Evolutionary conservation across 1,139 yeast species (phyloP).

Genomic region (Sugiyamaella pinicola): DNA sequence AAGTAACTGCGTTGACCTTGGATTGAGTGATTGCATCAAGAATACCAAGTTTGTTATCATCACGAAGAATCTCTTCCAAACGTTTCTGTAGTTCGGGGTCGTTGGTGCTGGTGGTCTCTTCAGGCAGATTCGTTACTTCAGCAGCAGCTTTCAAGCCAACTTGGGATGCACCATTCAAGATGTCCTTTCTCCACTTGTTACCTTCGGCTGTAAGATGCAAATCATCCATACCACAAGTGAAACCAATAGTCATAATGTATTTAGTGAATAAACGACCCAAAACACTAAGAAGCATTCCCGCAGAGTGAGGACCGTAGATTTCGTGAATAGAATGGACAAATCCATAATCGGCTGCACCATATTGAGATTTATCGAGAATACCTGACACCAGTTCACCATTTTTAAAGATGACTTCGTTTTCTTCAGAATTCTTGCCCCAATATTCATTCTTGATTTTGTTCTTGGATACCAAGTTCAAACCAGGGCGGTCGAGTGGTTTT

Average conservation of each 20-base stretch:
- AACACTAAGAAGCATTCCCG: slow-evolving; percentile 87
- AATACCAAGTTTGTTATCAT: slow-evolving; percentile 87
- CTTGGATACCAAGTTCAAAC: slow-evolving; percentile 77
- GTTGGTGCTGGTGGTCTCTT: slow-evolving; percentile 52
- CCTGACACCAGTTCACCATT: slow-evolving; percentile 90
- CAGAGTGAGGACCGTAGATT: slow-evolving; percentile 87
- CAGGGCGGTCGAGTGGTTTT: slow-evolving; percentile 85
- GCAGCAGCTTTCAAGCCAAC: slow-evolving; percentile 91
- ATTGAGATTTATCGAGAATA: slow-evolving; percentile 95
- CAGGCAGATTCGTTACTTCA: slow-evolving; percentile 85
- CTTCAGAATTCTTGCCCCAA: slow-evolving; percentile 85
- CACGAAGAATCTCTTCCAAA: slow-evolving; percentile 92
- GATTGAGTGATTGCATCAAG: slow-evolving; percentile 95
- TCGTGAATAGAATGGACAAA: slow-evolving; percentile 95
- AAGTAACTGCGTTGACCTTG: slow-evolving; percentile 87
- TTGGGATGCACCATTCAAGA: slow-evolving; percentile 72
- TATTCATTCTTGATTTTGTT: slow-evolving; percentile 93
- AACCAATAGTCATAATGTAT: slow-evolving; percentile 88
- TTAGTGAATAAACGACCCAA: slow-evolving; percentile 93
- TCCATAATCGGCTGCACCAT: slow-evolving; percentile 98
- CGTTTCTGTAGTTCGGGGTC: slow-evolving; percentile 84
- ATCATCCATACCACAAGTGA: slow-evolving; percentile 99
- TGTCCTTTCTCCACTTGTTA: slow-evolving; percentile 82
- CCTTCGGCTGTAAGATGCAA: slow-evolving; percentile 90
- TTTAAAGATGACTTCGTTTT: slow-evolving; percentile 81